These are phyloP conservation scores for Pseudisothecium myosuroides DNA, from an alignment of 225 moss, liverwort and hornwort genomes.

Conservation along the genomic window DNA sequence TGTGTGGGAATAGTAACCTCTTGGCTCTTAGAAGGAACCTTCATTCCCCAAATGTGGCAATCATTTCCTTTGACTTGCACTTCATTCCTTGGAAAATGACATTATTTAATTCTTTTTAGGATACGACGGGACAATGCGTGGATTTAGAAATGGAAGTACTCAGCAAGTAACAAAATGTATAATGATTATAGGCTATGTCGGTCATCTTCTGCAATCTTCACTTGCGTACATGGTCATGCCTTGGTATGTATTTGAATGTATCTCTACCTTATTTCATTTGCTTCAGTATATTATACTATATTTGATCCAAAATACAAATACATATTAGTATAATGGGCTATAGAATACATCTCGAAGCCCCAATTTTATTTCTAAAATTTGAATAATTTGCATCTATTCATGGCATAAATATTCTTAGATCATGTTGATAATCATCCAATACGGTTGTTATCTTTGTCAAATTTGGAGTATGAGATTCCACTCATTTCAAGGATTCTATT, in stretches of 20 bases:
- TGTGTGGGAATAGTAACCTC: background rate
- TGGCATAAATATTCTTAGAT: background rate
- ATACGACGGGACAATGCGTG: fast-evolving
- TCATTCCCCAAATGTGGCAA: background rate
- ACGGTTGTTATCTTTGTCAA: background rate
- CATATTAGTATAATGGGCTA: fast-evolving
- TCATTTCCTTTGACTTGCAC: background rate
- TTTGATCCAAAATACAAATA: background rate
- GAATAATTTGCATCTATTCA: background rate
- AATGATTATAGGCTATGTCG: fast-evolving
- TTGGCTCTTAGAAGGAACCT: background rate
- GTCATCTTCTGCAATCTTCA: background rate
- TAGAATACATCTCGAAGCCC: background rate
- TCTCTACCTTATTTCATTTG: background rate
- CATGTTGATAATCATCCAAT: no score
- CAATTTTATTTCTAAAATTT: background rate
- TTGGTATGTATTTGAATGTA: background rate
- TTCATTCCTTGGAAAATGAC: background rate
- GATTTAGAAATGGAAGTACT: background rate
- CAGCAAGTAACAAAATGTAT: background rate
- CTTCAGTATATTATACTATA: background rate
- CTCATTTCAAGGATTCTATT: fast-evolving
- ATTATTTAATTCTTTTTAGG: background rate
- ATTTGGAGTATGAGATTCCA: no score
- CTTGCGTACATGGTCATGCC: background rate